Percentiles rank a stretch among this genome's conserved stretches.
phyloP scores from a whole-genome alignment of 352 stramenopile genomes.

The Globisporangium acanthophoron region DNA sequence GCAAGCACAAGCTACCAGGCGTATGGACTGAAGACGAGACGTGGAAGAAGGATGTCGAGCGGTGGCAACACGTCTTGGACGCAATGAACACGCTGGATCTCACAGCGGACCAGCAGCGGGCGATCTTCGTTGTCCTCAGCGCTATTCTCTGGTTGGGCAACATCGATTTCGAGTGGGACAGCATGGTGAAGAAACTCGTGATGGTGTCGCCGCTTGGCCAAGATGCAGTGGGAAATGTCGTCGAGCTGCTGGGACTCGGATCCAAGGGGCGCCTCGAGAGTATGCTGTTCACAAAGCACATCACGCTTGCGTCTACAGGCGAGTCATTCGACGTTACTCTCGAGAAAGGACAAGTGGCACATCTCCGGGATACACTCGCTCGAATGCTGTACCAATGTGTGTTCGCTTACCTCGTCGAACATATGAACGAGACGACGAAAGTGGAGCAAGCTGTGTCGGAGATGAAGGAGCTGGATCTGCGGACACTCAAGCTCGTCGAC shows the following conservation, averaged over 20 bases:
- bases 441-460: constrained; percentile 7
- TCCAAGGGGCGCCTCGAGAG: constrained; percentile 22
- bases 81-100: constrained; percentile 42
- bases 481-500: constrained; percentile 52
- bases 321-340: constrained; percentile 51
- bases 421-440: constrained; percentile 44
- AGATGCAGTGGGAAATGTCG: constrained; percentile 19
- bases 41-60: constrained; percentile 56
- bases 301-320: constrained; percentile 36
- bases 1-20: constrained; percentile 27
- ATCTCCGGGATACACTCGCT: constrained; percentile 50
- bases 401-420: constrained; percentile 37
- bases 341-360: constrained; percentile 35
- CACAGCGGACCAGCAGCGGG: constrained; percentile 27
- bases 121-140: constrained; percentile 58
- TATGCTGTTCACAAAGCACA: constrained; percentile 46
- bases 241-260: constrained; percentile 27
- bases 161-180: constrained; percentile 35
- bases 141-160: constrained; percentile 74
- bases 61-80: constrained; percentile 53
- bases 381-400: constrained; percentile 51
- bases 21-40: constrained; percentile 27
- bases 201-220: constrained; percentile 17
- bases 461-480: constrained; percentile 4
- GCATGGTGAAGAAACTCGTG: constrained; percentile 18